Percentiles rank a stretch among this genome's conserved stretches.
Conservation (phyloP, 179 eudicot genomes). For the Dionaea muscipula region DNA sequence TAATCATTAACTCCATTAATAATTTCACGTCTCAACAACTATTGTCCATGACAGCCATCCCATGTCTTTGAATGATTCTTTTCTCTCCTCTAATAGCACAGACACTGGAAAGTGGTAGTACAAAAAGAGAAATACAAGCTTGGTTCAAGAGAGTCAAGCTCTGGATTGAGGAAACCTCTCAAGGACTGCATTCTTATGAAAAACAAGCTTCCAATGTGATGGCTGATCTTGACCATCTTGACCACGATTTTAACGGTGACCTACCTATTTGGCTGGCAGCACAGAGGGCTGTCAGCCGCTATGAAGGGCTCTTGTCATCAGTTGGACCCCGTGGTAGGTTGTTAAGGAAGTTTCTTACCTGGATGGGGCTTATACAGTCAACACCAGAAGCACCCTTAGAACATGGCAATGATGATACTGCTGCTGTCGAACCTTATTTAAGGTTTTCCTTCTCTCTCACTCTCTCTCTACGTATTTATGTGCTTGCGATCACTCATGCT, state of each 20-base stretch:
- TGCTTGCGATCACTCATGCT: too few relatives aligned
- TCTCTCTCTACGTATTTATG: not conserved
- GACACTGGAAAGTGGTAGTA: conserved; percentile 35
- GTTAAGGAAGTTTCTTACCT: conserved; percentile 51
- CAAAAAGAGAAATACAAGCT: conserved; percentile 26
- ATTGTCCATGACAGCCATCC: not conserved
- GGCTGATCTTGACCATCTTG: conserved; percentile 27
- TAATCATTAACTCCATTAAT: too few relatives aligned
- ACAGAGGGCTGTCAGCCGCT: conserved; percentile 81
- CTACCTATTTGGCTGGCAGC: conserved; percentile 82
- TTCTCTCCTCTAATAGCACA: conserved; percentile 12
- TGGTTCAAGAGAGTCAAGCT: conserved; percentile 34
- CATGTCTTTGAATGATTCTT: not conserved
- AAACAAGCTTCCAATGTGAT: conserved; percentile 24
- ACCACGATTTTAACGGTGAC: conserved; percentile 28
- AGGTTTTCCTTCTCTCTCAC: conserved; percentile 26
- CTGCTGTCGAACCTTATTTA: conserved; percentile 48
- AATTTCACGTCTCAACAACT: not conserved
- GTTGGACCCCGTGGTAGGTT: conserved; percentile 84
- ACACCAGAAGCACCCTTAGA: conserved; percentile 35
- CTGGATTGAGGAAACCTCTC: conserved; percentile 42
- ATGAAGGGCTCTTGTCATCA: conserved; percentile 78
- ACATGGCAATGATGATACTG: conserved; percentile 24
- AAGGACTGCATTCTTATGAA: conserved; percentile 27
- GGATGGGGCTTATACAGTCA: conserved; percentile 56